Percentiles rank a stretch among this genome's conserved stretches.
These are phyloP conservation scores for Cryphonectria japonica DNA, from an alignment of 2,329 filamentous ascomycete genomes.

Conservation along the genomic window DNA sequence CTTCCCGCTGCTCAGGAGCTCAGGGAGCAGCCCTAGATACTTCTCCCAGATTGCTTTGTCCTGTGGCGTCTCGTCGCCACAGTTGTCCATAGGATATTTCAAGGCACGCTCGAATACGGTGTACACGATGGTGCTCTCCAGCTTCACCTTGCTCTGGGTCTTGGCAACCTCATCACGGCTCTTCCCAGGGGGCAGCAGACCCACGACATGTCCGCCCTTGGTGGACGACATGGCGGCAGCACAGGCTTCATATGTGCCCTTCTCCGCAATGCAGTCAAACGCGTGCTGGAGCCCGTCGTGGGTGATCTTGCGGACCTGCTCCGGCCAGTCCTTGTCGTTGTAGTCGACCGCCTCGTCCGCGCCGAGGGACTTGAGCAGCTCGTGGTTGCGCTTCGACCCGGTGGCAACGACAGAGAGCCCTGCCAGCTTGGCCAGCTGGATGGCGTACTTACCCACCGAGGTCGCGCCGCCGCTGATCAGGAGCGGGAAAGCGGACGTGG, in stretches of 20 bases:
- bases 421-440: slow-evolving; percentile 30
- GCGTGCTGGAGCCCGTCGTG: slow-evolving; percentile 53
- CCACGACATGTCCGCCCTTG: slow-evolving; percentile 35
- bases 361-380: slow-evolving; percentile 26
- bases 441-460: slow-evolving; percentile 26
- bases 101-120: slow-evolving; percentile 38
- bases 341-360: slow-evolving; percentile 30
- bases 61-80: slow-evolving; percentile 35
- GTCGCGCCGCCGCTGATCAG: slow-evolving; percentile 29
- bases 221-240: slow-evolving; percentile 36
- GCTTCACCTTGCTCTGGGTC: slow-evolving; percentile 34
- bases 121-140: slow-evolving; percentile 41
- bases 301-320: slow-evolving; percentile 65
- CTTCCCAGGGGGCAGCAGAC: slow-evolving; percentile 14
- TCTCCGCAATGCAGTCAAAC: slow-evolving; percentile 38
- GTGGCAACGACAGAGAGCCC: slow-evolving; percentile 30
- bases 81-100: slow-evolving; percentile 36
- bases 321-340: slow-evolving; percentile 34
- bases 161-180: slow-evolving; percentile 31
- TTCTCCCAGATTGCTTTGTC: slow-evolving; percentile 41
- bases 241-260: slow-evolving; percentile 33
- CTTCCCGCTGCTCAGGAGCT: slow-evolving; percentile 34
- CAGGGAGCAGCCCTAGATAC: slow-evolving; percentile 37
- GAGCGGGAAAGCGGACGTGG: slow-evolving; percentile 38
- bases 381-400: slow-evolving; percentile 30